phyloP scores from a whole-genome alignment of 768 basidiomycete species.

The Scleroderma bovista region DNA sequence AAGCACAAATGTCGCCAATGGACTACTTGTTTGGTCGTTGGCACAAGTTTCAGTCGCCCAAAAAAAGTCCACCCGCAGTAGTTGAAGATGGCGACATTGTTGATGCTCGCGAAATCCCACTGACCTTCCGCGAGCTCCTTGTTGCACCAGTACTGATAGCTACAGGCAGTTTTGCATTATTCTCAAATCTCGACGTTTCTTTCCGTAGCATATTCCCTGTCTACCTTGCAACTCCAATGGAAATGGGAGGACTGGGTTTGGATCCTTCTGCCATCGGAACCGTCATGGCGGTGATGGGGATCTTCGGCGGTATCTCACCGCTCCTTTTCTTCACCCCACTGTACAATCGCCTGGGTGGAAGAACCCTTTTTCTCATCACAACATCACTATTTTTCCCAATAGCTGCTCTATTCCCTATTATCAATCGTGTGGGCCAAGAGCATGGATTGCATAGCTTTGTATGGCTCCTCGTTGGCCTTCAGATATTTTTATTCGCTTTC shows the following conservation, averaged over 20 bases:
- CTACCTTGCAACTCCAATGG: constrained; percentile 66
- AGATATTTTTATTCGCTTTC: constrained; percentile 41
- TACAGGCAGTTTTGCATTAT: constrained; percentile 56
- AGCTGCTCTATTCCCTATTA: constrained; percentile 55
- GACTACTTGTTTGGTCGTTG: constrained; percentile 20
- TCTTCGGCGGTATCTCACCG: constrained; percentile 61
- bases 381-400: constrained; percentile 45
- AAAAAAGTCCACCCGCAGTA: constrained; percentile 5
- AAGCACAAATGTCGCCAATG: constrained; percentile 30
- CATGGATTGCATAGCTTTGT: constrained; percentile 38
- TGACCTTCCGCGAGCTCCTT: constrained; percentile 48
- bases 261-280: constrained; percentile 60
- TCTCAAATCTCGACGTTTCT: constrained; percentile 64
- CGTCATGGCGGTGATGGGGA: constrained; percentile 54
- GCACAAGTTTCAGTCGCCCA: constrained; percentile 12
- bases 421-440: constrained; percentile 42
- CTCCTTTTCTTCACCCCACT: constrained; percentile 60
- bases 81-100: constrained; percentile 9
- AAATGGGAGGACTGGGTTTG: constrained; percentile 64
- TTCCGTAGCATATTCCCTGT: constrained; percentile 63
- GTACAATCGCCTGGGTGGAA: constrained; percentile 59
- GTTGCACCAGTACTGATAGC: constrained; percentile 53
- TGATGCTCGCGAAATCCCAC: constrained; percentile 25
- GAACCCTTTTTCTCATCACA: constrained; percentile 44
- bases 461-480: constrained; percentile 45